phyloP scores from a whole-genome alignment of 2,329 filamentous ascomycete genomes.

The Ophiostoma quercus region DNA sequence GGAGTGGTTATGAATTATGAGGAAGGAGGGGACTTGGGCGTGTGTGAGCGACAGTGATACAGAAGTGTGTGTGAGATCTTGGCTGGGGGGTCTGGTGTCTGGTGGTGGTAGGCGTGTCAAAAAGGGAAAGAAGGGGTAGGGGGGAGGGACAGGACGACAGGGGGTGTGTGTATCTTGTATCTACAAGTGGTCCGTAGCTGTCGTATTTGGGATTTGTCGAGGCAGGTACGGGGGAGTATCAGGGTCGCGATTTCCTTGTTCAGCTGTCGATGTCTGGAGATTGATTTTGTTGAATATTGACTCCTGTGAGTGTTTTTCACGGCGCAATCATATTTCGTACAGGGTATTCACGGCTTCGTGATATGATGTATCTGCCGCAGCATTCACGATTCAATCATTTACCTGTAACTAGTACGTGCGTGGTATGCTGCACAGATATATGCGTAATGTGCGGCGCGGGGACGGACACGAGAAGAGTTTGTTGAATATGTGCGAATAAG shows the following conservation, averaged over 20 bases:
- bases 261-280: background rate
- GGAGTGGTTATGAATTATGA: conserved; percentile 33
- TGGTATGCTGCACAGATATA: background rate
- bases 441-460: background rate
- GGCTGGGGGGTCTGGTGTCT: conserved; percentile 28
- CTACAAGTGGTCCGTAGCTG: background rate
- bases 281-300: background rate
- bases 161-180: conserved; percentile 12
- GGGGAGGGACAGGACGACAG: conserved; percentile 13
- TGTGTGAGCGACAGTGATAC: conserved; percentile 36
- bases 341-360: too few species aligned
- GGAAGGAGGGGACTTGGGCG: conserved; percentile 32
- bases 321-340: background rate
- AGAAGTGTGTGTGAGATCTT: conserved; percentile 37
- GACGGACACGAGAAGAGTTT: background rate
- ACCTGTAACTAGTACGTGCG: background rate
- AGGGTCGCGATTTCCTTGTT: conserved; percentile 9
- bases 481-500: background rate
- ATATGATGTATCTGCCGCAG: background rate
- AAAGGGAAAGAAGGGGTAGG: conserved; percentile 17
- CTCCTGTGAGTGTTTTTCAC: background rate
- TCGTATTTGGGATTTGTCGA: conserved; percentile 15
- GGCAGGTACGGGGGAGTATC: conserved; percentile 11
- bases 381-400: background rate
- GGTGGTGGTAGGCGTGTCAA: conserved; percentile 19